Evolutionary conservation across 2,329 filamentous ascomycete genomes (phyloP).

Genomic region (Fusarium fujikuroi): DNA sequence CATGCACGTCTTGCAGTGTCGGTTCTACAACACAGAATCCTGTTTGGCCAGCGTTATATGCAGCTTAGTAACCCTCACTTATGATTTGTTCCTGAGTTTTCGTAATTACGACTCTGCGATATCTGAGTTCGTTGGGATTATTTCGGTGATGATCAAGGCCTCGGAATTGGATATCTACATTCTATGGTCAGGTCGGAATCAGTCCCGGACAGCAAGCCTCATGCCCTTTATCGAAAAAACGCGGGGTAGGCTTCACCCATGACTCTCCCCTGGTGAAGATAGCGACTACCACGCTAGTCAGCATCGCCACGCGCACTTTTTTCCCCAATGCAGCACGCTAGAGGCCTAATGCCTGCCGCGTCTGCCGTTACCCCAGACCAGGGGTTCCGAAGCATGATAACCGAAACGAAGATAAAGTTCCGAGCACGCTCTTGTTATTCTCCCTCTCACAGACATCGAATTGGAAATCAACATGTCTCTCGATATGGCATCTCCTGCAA

Average conservation of each 20-base stretch:
- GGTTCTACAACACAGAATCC: background rate
- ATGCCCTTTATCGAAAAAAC: background rate
- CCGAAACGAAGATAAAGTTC: background rate
- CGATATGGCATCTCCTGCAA: background rate
- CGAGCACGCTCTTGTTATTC: background rate
- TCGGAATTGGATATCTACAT: background rate
- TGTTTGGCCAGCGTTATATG: accelerated
- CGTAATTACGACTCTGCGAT: background rate
- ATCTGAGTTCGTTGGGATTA: accelerated
- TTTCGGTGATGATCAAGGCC: background rate
- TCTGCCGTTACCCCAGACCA: background rate
- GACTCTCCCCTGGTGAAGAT: background rate
- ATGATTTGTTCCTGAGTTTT: background rate
- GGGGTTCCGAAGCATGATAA: background rate
- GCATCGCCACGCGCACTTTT: slow-evolving; percentile 13
- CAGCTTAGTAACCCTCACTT: no score
- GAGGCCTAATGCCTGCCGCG: background rate
- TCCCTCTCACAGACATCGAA: background rate
- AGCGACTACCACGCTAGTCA: background rate
- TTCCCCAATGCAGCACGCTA: background rate
- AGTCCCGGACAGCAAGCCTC: background rate
- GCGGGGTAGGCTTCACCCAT: background rate
- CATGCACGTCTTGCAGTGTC: accelerated
- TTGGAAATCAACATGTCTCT: background rate
- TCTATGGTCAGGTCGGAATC: background rate